Evolutionary conservation across 805 yeast species (phyloP), one percentile per base, ranked within the genome.

Genomic region (Pichia nakasei): DNA sequence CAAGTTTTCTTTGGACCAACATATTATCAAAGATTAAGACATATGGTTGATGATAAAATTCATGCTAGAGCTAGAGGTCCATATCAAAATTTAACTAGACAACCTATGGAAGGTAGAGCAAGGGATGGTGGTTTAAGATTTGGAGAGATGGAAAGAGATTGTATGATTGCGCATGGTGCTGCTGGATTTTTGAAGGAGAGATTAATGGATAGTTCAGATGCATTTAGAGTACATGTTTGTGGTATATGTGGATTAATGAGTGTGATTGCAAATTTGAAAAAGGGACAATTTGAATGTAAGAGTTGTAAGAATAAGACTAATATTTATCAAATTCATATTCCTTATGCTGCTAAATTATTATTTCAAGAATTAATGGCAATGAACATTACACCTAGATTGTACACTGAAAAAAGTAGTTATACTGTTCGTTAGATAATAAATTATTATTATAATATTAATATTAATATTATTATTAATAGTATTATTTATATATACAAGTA

Each of bases 161-260:
- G 99, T 83, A 91, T 93, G 97, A 93, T 93, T 73, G 98, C 99
- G 2, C 97, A 93, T 63, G 99, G 99, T 65, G 97, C 97, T 13
- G 97, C 98, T 4, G 94, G 97, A 8, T 91, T 93, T 73, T 76
- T 93, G 70, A 88, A 91, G 67, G 99, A 93, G 70, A 78, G 99
- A 65, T 73, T 93, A 64, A 91, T 93, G 97, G 97, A 93, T 67
- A 96, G 97, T 12, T 91, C 97, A 0, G 99, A 93, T 70, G 97
- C 97, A 2, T 93, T 93, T 74, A 78, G 97, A 67, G 97, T 93
- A 36, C 97, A 93, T 63, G 82, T 93, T 26, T 93, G 99, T 72
- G 98, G 97, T 60, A 80, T 91, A 58, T 93, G 99, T 74, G 99
- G 99, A 36, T 76, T 94, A 65, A 93, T 93, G 97, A 75, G 89